These are phyloP conservation scores for Cyberlindnera meyerae DNA, from an alignment of 805 yeast genomes.

Conservation along the genomic window DNA sequence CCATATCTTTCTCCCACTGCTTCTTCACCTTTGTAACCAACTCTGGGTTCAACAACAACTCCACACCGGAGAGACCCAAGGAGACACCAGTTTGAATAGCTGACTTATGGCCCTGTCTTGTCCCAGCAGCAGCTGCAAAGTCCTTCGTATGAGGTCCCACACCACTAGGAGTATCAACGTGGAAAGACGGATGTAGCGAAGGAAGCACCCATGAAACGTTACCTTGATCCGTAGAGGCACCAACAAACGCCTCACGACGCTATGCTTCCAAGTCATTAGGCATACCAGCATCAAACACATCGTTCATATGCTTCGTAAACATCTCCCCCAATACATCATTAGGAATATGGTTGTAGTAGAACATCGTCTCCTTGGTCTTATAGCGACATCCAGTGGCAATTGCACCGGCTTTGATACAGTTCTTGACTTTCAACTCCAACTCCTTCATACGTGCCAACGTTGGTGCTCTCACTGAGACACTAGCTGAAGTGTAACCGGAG, in stretches of 20 bases:
- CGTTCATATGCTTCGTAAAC: constrained; percentile 4
- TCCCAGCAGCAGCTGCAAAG: constrained; percentile 4
- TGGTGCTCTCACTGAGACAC: constrained; percentile 10
- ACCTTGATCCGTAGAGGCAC: constrained; percentile 11
- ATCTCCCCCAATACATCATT: constrained; percentile 9
- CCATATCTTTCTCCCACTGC: constrained; percentile 6
- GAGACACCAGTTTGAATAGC: constrained; percentile 9
- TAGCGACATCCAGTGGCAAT: constrained; percentile 12
- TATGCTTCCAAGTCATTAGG: constrained; percentile 2
- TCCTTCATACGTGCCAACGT: constrained; percentile 8
- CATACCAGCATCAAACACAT: constrained; percentile 4
- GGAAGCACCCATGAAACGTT: constrained; percentile 11
- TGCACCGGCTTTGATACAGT: constrained; percentile 11
- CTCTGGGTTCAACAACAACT: constrained; percentile 5
- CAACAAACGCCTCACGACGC: constrained; percentile 1
- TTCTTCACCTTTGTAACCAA: constrained; percentile 5
- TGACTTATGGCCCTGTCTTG: constrained; percentile 3
- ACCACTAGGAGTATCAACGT: constrained; percentile 1
- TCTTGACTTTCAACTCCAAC: constrained; percentile 7
- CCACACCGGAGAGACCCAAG: constrained; percentile 4
- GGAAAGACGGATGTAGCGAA: constrained; percentile 8
- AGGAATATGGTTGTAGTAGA: constrained; percentile 9
- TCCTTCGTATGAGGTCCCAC: constrained; percentile 9
- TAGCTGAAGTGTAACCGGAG: constrained; percentile 8
- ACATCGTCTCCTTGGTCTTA: constrained; percentile 2